phyloP scores from a whole-genome alignment of 176 grass and related monocot genomes.

The Leersia perrieri region DNA sequence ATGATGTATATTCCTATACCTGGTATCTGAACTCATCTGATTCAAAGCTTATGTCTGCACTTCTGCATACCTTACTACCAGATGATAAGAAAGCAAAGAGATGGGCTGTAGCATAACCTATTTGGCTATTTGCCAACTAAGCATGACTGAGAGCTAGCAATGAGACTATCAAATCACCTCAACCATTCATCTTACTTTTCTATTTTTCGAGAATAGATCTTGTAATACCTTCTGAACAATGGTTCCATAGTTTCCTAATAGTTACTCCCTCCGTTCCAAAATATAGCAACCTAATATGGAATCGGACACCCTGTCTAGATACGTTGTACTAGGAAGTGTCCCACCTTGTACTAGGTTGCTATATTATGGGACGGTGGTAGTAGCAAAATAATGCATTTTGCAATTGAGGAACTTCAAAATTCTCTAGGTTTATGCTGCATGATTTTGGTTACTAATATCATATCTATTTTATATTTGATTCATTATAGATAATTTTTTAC shows the following conservation, averaged over 20 bases:
- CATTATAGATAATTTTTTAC: neutral
- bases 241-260: neutral
- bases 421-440: constrained; percentile 1
- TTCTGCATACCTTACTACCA: neutral
- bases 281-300: too few species aligned
- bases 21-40: neutral
- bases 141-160: neutral
- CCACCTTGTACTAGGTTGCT: too few species aligned
- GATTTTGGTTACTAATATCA: neutral
- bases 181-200: neutral
- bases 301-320: too few species aligned
- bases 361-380: too few species aligned
- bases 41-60: neutral
- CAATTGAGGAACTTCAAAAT: neutral
- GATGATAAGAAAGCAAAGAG: neutral
- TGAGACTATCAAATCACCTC: neutral
- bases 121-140: constrained; percentile 8
- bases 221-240: neutral
- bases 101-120: neutral
- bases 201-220: neutral
- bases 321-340: too few species aligned
- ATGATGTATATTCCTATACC: neutral
- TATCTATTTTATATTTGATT: constrained; percentile 11
- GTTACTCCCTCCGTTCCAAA: too few species aligned
- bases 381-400: neutral